A percentile compares a stretch with the other conserved stretches of the same genome.
phyloP scores from a whole-genome alignment of 495 filamentous ascomycete species.

The Elasticomyces elasticus region DNA sequence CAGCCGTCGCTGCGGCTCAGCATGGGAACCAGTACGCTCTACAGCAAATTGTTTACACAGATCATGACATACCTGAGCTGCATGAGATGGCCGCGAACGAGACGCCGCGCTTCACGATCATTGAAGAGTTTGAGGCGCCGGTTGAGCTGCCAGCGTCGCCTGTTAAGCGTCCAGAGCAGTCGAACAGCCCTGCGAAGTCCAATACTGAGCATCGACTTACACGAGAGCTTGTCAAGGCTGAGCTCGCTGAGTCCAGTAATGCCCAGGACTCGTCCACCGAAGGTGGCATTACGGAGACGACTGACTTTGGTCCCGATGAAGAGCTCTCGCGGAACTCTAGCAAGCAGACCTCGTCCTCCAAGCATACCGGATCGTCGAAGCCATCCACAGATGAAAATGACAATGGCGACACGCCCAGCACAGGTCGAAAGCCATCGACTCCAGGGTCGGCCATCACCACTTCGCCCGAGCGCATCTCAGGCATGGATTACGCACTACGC shows the following conservation, averaged over 20 bases:
- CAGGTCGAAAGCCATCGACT: not conserved
- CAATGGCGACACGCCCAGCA: not conserved
- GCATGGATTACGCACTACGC: slow-evolving; percentile 14
- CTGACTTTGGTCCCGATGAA: not conserved
- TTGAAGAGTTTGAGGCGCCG: slow-evolving; percentile 23
- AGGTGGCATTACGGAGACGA: not conserved
- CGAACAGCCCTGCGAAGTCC: slow-evolving; percentile 17
- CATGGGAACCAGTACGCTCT: not conserved
- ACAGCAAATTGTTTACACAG: not conserved
- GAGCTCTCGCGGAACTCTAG: slow-evolving; percentile 12
- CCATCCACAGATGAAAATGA: not conserved
- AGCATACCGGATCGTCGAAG: not conserved
- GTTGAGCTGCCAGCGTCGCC: slow-evolving; percentile 26
- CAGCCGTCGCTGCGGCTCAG: not conserved
- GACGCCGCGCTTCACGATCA: slow-evolving; percentile 17
- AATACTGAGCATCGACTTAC: slow-evolving; percentile 25
- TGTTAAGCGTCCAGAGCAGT: slow-evolving; percentile 20
- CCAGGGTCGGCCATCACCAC: not conserved
- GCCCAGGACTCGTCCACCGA: not conserved
- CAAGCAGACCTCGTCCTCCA: slow-evolving; percentile 1
- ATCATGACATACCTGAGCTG: slow-evolving; percentile 1
- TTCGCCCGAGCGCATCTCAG: slow-evolving; percentile 7
- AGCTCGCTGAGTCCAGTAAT: slow-evolving; percentile 14
- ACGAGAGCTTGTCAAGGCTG: slow-evolving; percentile 28
- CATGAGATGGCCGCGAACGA: slow-evolving; percentile 19